Evolutionary conservation across 1,139 yeast species (phyloP).

Genomic region (Blastobotrys persicus): DNA sequence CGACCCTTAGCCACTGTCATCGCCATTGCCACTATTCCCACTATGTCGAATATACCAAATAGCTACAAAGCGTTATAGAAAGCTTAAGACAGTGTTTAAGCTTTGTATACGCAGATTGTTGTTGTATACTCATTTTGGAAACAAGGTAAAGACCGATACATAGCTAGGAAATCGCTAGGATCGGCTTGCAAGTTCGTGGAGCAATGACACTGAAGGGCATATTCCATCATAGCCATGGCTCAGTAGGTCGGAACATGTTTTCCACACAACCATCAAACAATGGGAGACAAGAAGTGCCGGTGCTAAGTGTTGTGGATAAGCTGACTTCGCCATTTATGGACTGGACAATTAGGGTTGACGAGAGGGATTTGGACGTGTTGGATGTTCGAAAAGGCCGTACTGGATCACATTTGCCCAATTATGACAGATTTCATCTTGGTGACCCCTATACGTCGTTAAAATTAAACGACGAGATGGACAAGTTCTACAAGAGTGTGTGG

Average conservation of each 20-base stretch:
- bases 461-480: conserved; percentile 24
- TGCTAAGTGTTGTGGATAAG: conserved; percentile 14
- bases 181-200: neutral
- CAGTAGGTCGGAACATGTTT: neutral
- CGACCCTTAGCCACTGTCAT: too few relatives aligned
- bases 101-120: too few relatives aligned
- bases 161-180: neutral
- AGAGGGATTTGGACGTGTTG: neutral
- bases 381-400: neutral
- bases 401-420: neutral
- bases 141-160: too few relatives aligned
- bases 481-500: conserved; percentile 19
- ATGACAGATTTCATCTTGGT: conserved; percentile 5
- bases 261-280: conserved; percentile 1
- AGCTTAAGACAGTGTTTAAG: too few relatives aligned
- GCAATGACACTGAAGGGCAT: conserved; percentile 2
- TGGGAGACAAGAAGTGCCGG: conserved; percentile 11
- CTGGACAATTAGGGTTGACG: neutral
- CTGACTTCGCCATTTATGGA: conserved; percentile 20
- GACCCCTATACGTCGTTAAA: conserved; percentile 23
- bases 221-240: neutral
- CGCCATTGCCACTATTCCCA: too few relatives aligned
- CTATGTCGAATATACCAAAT: too few relatives aligned
- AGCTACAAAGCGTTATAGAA: too few relatives aligned
- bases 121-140: too few relatives aligned